Base-by-base conservation (phyloP, 2,329 filamentous ascomycete species). In the Apiospora hydei region DNA sequence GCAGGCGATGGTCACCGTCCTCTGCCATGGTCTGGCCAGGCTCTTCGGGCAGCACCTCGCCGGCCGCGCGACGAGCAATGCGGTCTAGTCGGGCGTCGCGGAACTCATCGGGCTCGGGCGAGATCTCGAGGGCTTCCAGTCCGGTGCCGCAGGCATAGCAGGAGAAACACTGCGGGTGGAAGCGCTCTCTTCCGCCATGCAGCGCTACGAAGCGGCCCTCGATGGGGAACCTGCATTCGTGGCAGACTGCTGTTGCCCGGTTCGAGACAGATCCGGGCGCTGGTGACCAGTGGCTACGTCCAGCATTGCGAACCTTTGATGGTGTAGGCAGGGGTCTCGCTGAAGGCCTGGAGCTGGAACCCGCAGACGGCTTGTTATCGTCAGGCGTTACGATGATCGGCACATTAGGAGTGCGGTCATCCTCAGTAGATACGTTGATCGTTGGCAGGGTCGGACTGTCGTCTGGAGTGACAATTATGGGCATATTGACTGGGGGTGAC, bases 41-140 rank as follows among this genome's bases (percentile, higher is more conserved):
- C 69, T 88, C 84, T 72, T 93, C 91, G 7, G 90, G 84, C 14
- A 93, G 81, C 0, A 88, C 79, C 75, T 92, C 88, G 34, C 89
- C 90, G 0, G 83, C 83, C 0, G 84, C 86, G 21, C 93, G 90
- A 34, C 88, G 88, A 43, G 83, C 85, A 77, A 95, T 94, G n/a
- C 93, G 90, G 43, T 91, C 89, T 0, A 98, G 84, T 38, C 96
- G 92, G 69, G 92, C 92, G 1, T 84, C 83, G 64, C 94, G 93
- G 75, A 90, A 89, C 57, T 87, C 83, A 11, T 94, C 90, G 0
- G 96, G 96, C 82, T 99, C 96, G 0, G 95, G 94, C 76, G 96
- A 98, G 82, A 99, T 98, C 77, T 97, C 96, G 72, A 99, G 93
- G 71, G 95, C 96, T 84, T 99, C 96, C 24, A 99, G 92, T 26